Evolutionary conservation across 768 basidiomycete species (phyloP).

Genomic region (Amanita rubescens): DNA sequence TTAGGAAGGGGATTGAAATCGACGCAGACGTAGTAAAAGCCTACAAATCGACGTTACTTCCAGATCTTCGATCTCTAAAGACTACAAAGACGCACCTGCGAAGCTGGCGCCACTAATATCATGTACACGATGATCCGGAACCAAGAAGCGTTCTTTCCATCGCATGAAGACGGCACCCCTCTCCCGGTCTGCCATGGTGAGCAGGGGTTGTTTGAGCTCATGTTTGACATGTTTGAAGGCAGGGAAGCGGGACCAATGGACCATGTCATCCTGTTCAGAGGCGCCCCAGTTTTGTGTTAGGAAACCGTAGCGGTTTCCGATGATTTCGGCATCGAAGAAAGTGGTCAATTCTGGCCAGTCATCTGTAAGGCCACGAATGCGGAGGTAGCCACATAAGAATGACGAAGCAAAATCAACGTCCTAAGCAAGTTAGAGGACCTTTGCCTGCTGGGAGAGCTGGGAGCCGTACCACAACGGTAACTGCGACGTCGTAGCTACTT

Average conservation of each 20-base stretch:
- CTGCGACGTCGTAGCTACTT: constrained; percentile 91
- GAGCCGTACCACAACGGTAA: constrained; percentile 78
- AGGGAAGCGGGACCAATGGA: constrained; percentile 93
- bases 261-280: constrained; percentile 83
- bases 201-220: constrained; percentile 69
- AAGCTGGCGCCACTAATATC: constrained; percentile 95
- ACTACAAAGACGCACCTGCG: constrained; percentile 58
- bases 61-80: not conserved
- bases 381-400: constrained; percentile 84
- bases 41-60: constrained; percentile 30
- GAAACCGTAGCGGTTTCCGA: constrained; percentile 87
- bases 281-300: constrained; percentile 89
- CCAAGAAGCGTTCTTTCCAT: constrained; percentile 94
- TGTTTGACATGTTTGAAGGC: constrained; percentile 77
- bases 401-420: constrained; percentile 87
- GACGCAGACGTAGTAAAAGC: constrained; percentile 93
- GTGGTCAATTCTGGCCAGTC: constrained; percentile 96
- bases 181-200: constrained; percentile 73
- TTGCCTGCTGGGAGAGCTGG: constrained; percentile 2
- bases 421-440: constrained; percentile 27
- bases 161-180: constrained; percentile 88
- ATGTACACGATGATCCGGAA: constrained; percentile 90
- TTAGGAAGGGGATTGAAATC: constrained; percentile 70
- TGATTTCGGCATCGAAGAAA: constrained; percentile 95
- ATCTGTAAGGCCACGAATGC: constrained; percentile 87